Percentiles rank a stretch among this genome's conserved stretches.
These are phyloP conservation scores for Cordia subcordata DNA, from an alignment of 257 asterid species.

Conservation along the genomic window DNA sequence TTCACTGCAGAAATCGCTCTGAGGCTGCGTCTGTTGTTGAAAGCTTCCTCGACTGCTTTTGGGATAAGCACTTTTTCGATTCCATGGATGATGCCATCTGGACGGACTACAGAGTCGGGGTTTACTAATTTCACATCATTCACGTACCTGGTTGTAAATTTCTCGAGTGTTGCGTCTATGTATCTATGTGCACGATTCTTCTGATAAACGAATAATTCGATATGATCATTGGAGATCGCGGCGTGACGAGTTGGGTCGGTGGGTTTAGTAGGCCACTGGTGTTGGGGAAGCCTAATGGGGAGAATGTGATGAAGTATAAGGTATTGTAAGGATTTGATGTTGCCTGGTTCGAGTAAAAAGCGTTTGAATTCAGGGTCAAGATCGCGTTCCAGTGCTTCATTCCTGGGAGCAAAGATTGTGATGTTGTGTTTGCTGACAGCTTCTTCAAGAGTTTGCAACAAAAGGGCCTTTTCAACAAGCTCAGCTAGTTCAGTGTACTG, in stretches of 20 bases:
- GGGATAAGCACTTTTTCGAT: slow-evolving; percentile 22
- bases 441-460: slow-evolving; percentile 27
- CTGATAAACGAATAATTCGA: background rate
- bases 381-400: slow-evolving; percentile 29
- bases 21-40: slow-evolving; percentile 19
- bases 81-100: slow-evolving; percentile 27
- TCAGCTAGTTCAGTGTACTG: slow-evolving; percentile 26
- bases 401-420: slow-evolving; percentile 30
- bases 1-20: slow-evolving; percentile 18
- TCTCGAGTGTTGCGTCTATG: background rate
- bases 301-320: slow-evolving; percentile 26
- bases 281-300: slow-evolving; percentile 7
- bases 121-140: slow-evolving; percentile 4
- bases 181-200: too few species aligned
- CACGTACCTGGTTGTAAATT: background rate
- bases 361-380: slow-evolving; percentile 33
- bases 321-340: slow-evolving; percentile 24
- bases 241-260: slow-evolving; percentile 7
- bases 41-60: slow-evolving; percentile 21
- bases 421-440: slow-evolving; percentile 20
- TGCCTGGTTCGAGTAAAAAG: slow-evolving; percentile 29
- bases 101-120: slow-evolving; percentile 20
- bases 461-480: slow-evolving; percentile 31
- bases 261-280: slow-evolving; percentile 2
- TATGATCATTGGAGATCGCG: slow-evolving; percentile 8